A percentile compares a stretch with the other conserved stretches of the same genome.
These are phyloP conservation scores for Ophiostoma fasciatum DNA, from an alignment of 2,329 filamentous ascomycete genomes.

Conservation along the genomic window DNA sequence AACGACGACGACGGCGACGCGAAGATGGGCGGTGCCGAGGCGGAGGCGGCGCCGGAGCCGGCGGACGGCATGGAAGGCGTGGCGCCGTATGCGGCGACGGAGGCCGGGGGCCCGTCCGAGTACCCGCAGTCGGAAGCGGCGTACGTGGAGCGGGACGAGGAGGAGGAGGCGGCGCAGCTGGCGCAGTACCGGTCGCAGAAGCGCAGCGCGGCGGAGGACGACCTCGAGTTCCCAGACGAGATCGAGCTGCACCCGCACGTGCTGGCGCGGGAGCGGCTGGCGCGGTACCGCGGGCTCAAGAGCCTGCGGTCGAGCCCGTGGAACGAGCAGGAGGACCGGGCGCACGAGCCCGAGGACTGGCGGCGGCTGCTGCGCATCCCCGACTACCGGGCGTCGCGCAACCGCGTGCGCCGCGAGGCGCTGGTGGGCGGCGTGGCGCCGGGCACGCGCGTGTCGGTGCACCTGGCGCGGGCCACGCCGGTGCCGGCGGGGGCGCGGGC, in stretches of 20 bases:
- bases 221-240: slow-evolving; percentile 92
- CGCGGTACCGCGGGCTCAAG: slow-evolving; percentile 82
- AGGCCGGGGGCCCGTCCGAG: slow-evolving; percentile 60
- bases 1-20: slow-evolving; percentile 44
- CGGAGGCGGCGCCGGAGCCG: slow-evolving; percentile 45
- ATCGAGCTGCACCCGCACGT: slow-evolving; percentile 87
- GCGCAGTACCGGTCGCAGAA: slow-evolving; percentile 68
- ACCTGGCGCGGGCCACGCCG: slow-evolving; percentile 31
- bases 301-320: slow-evolving; percentile 75
- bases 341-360: slow-evolving; percentile 85
- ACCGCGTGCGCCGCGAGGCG: slow-evolving; percentile 62
- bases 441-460: slow-evolving; percentile 69
- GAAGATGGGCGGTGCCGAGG: slow-evolving; percentile 17
- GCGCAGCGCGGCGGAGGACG: slow-evolving; percentile 73
- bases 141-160: slow-evolving; percentile 76
- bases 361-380: slow-evolving; percentile 67
- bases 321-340: slow-evolving; percentile 76
- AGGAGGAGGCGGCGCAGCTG: slow-evolving; percentile 61
- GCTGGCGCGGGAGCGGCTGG: slow-evolving; percentile 68
- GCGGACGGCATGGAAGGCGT: slow-evolving; percentile 62
- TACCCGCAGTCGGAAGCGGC: slow-evolving; percentile 86
- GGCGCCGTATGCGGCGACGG: slow-evolving; percentile 52
- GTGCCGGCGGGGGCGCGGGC: slow-evolving; percentile 25
- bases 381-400: slow-evolving; percentile 80
- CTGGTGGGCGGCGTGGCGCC: slow-evolving; percentile 75